Evolutionary conservation across 163 green algal genomes (phyloP), one percentile per base, ranked within the genome.

Genomic region (Chloroidium sp.): DNA sequence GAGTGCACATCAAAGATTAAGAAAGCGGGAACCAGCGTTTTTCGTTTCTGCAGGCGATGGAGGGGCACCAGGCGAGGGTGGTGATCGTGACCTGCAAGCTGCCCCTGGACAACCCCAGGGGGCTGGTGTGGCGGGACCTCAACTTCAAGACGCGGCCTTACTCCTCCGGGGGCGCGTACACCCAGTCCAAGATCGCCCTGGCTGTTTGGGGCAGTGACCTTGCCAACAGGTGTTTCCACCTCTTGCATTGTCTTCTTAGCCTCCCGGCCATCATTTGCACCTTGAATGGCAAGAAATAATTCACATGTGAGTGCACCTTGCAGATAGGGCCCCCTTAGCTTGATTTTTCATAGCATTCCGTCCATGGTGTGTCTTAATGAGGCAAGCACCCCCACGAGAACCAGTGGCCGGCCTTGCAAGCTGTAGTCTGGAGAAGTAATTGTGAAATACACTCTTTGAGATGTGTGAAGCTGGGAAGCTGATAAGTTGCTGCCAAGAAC

Each of bases 151-250:
- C 8, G 10, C 8, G 69, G 6, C 10, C 14, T 14, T 76, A 76
- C 69, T 36, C 8, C 14, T 6, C 6, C 14, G 6, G 12, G 69
- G 69, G 10, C 69, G 69, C 69, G 10, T 76, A 76, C 69, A 3
- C 8, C 6, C 69, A 76, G 69, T 76, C 69, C 69, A 76, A 76
- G 69, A 10, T 76, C 10, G 69, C 69, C 10, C 69, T 76, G 69
- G 8, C 69, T 14, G 8, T 60, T 14, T 76, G 8, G 8, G 69
- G 10, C 6, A 72, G 6, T 6, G 67, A 72, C 6, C 67, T 72
- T 6, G 67, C 67, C 10, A 72, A n/a, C 67, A 72, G 67, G 67
- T 72, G 67, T 10, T 72, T 72, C 67, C 10, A 6, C 67, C 10
- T 72, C 6, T 6, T 10, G 6, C 67, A 10, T 72, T 6, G 6